phyloP scores from a whole-genome alignment of 2,329 filamentous ascomycete species.

The Aspergillus brasiliensis region DNA sequence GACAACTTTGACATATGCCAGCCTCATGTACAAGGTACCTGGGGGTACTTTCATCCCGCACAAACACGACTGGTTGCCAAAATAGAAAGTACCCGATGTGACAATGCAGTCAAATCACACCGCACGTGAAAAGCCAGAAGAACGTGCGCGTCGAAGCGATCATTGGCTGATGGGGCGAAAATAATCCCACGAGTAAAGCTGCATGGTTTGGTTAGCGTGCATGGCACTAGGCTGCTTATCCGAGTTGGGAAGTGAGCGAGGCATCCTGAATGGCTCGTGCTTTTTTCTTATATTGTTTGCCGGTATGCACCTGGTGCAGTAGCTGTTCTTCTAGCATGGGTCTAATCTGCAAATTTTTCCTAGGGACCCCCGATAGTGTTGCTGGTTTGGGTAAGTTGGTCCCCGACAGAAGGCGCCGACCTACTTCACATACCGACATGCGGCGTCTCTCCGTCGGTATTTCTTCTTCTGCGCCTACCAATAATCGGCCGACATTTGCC shows the following conservation, averaged over 20 bases:
- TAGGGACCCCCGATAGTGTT: not conserved
- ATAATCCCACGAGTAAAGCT: constrained; percentile 4
- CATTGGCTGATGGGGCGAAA: not conserved
- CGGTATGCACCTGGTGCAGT: not conserved
- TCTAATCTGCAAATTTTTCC: not conserved
- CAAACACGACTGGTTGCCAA: not conserved
- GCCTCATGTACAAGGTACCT: not conserved
- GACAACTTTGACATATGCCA: not conserved
- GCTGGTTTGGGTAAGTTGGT: not conserved
- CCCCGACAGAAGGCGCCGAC: constrained; percentile 1
- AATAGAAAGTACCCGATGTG: constrained; percentile 2
- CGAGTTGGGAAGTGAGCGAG: not conserved
- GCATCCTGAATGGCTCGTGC: not conserved
- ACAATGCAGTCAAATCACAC: constrained; percentile 8
- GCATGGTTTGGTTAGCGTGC: constrained; percentile 4
- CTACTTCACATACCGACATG: not conserved
- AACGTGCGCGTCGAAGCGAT: not conserved
- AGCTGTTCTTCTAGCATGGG: not conserved
- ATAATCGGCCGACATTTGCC: not conserved
- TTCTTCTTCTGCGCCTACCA: not conserved
- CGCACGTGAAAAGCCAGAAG: constrained; percentile 1
- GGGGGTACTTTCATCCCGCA: not conserved
- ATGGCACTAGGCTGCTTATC: not conserved
- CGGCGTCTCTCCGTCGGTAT: not conserved
- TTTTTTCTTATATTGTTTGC: not conserved